phyloP scores from a whole-genome alignment of 768 basidiomycete species.

The Termitomyces sp. region DNA sequence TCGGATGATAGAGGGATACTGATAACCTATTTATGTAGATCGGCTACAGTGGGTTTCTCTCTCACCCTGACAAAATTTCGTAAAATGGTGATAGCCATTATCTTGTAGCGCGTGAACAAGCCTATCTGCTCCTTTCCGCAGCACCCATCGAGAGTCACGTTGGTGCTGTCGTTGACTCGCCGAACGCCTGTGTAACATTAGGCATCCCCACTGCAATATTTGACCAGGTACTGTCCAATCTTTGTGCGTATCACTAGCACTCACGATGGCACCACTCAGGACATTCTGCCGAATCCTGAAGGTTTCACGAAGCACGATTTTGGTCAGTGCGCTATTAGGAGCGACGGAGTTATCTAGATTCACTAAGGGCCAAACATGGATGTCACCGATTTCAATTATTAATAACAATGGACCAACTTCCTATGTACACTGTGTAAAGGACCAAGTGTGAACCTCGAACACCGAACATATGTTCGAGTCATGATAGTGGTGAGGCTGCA shows the following conservation, averaged over 20 bases:
- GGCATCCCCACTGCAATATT: slow-evolving; percentile 76
- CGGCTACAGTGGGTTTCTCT: slow-evolving; percentile 55
- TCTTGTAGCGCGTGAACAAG: slow-evolving; percentile 63
- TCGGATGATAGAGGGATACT: background rate
- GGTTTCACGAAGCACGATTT: slow-evolving; percentile 54
- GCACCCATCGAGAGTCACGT: slow-evolving; percentile 62
- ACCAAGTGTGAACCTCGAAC: background rate
- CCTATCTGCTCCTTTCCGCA: slow-evolving; percentile 62
- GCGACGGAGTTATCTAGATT: slow-evolving; percentile 40
- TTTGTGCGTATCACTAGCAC: background rate
- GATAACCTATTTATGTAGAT: slow-evolving; percentile 32
- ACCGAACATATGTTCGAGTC: background rate
- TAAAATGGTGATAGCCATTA: background rate
- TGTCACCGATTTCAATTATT: background rate
- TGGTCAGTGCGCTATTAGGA: slow-evolving; percentile 62
- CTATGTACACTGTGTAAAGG: background rate
- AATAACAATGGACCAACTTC: background rate
- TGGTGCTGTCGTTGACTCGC: slow-evolving; percentile 68
- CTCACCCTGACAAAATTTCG: background rate
- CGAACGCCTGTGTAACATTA: slow-evolving; percentile 73
- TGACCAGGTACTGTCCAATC: slow-evolving; percentile 42
- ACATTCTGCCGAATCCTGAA: slow-evolving; percentile 61
- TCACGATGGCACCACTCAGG: slow-evolving; percentile 26
- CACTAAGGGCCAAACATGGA: background rate
- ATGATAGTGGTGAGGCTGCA: background rate